phyloP scores from a whole-genome alignment of 352 stramenopile species.

The Phytophthora fragariaefolia region DNA sequence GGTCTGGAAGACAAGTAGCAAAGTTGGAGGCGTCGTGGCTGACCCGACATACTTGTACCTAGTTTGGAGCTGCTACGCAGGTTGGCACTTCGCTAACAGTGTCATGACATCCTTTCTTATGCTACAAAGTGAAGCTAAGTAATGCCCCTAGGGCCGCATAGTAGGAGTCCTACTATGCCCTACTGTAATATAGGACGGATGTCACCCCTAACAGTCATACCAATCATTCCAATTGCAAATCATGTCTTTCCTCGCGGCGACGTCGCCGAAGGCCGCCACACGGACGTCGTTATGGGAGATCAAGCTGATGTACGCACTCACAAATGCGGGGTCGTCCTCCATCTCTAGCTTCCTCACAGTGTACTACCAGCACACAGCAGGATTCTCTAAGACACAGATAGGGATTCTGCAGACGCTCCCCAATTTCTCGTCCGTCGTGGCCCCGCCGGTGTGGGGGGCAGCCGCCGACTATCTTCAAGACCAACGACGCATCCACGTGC shows the following conservation, averaged over 20 bases:
- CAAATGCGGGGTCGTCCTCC: constrained; percentile 53
- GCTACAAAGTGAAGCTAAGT: too few species aligned
- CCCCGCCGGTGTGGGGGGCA: constrained; percentile 67
- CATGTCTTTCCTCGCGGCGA: neutral
- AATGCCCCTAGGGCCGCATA: too few species aligned
- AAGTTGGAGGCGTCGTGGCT: neutral
- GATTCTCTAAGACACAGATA: constrained; percentile 78
- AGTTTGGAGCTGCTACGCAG: too few species aligned
- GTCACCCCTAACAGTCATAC: constrained; percentile 2
- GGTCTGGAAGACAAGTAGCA: constrained; percentile 11
- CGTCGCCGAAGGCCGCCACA: neutral
- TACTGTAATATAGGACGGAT: constrained; percentile 2
- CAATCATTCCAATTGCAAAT: constrained; percentile 8
- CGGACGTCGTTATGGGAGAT: constrained; percentile 38
- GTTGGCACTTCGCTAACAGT: too few species aligned
- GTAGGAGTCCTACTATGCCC: too few species aligned
- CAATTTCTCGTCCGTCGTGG: constrained; percentile 56
- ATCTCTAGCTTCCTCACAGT: constrained; percentile 71
- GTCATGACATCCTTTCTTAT: neutral
- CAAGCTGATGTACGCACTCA: constrained; percentile 72
- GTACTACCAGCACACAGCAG: constrained; percentile 62
- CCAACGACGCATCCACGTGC: constrained; percentile 63
- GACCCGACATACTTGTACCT: constrained; percentile 1
- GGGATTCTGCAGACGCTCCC: constrained; percentile 70
- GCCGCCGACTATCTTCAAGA: constrained; percentile 60